Evolutionary conservation across 106 monocot species (phyloP).

Genomic region (Apostasia ramifera): DNA sequence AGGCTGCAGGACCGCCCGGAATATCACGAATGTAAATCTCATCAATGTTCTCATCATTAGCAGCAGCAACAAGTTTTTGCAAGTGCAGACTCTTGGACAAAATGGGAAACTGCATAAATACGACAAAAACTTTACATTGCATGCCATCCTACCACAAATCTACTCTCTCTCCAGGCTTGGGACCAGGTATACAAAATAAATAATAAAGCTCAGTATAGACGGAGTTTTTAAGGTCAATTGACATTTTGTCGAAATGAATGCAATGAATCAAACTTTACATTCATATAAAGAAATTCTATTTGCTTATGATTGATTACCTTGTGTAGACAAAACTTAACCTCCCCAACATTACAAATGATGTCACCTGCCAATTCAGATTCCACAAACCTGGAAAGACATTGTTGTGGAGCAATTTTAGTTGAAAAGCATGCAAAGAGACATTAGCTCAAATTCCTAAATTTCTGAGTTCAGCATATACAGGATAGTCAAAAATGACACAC

Average conservation of each 20-base stretch:
- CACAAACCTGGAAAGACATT: conserved; percentile 24
- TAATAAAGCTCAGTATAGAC: neutral
- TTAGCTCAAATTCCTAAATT: too few species aligned
- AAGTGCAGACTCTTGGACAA: conserved; percentile 38
- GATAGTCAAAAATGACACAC: too few species aligned
- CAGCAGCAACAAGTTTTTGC: conserved; percentile 23
- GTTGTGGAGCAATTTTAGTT: neutral
- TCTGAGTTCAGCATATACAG: too few species aligned
- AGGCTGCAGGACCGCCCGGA: conserved; percentile 42
- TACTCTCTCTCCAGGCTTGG: neutral
- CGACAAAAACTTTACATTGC: too few species aligned
- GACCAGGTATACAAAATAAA: neutral
- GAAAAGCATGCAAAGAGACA: too few species aligned
- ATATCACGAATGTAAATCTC: conserved; percentile 32
- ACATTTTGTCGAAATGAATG: too few species aligned
- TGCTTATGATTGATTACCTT: conserved; percentile 11
- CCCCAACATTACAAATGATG: conserved; percentile 22
- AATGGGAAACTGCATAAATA: conserved; percentile 38
- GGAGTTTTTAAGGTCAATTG: neutral
- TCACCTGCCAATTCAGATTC: conserved; percentile 25
- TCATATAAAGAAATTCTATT: neutral
- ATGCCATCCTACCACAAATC: too few species aligned
- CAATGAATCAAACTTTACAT: neutral
- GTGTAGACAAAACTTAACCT: conserved; percentile 29
- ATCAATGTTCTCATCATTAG: conserved; percentile 11